These are phyloP conservation scores for Ophiostoma ulmi DNA, from an alignment of 2,329 filamentous ascomycete genomes.

Conservation along the genomic window DNA sequence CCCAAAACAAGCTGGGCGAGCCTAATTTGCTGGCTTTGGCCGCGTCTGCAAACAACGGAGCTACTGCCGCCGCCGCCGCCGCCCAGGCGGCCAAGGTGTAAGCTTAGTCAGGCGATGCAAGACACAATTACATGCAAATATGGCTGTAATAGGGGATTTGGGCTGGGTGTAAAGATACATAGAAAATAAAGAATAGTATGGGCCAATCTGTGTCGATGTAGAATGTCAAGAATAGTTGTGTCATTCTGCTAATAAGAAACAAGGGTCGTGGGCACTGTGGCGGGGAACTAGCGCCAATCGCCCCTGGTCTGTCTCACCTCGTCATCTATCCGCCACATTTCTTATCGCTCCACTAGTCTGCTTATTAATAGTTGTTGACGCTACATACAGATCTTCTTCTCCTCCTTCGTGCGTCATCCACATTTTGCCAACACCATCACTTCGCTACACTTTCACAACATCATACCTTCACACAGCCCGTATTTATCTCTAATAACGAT, in stretches of 20 bases:
- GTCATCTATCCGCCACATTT: background rate
- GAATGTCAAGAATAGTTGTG: background rate
- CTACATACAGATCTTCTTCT: background rate
- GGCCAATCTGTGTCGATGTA: background rate
- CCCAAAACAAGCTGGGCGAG: conserved; percentile 41
- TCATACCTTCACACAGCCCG: background rate
- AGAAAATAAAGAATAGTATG: conserved; percentile 3
- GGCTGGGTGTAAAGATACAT: background rate
- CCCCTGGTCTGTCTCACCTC: background rate
- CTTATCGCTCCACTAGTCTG: conserved; percentile 7
- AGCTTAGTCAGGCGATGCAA: background rate
- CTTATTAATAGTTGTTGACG: background rate
- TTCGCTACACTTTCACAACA: no score
- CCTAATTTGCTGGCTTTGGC: conserved; percentile 33
- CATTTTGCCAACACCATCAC: background rate
- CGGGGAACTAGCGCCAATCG: background rate
- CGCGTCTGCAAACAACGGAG: conserved; percentile 11
- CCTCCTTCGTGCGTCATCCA: background rate
- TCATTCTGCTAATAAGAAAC: background rate
- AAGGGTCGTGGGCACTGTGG: background rate
- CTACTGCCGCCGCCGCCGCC: background rate
- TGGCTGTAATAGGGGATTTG: background rate
- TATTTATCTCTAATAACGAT: conserved; percentile 25
- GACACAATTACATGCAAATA: background rate
- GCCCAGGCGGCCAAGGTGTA: background rate